Conservation (phyloP, 2,329 filamentous ascomycete species). For the Penicillium palitans region DNA sequence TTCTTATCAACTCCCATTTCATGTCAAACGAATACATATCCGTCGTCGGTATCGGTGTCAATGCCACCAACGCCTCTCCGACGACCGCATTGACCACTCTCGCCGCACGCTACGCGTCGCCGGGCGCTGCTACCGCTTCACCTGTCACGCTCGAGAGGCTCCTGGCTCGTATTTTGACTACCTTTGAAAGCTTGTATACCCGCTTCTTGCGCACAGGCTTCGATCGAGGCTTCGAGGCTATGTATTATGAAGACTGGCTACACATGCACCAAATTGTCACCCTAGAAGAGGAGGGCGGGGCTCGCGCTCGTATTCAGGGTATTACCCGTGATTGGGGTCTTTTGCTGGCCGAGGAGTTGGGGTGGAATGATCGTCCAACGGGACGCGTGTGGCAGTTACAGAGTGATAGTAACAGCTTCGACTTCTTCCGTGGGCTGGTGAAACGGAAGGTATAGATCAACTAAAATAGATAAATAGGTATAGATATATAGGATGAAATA, state of each 20-base stretch:
- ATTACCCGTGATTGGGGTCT: slow-evolving; percentile 92
- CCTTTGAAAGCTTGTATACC: slow-evolving; percentile 73
- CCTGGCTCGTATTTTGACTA: slow-evolving; percentile 74
- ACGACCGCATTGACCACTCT: slow-evolving; percentile 84
- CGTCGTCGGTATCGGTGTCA: slow-evolving; percentile 82
- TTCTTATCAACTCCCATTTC: slow-evolving; percentile 87
- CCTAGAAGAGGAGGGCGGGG: slow-evolving; percentile 76
- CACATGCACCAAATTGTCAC: slow-evolving; percentile 74
- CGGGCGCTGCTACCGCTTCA: slow-evolving; percentile 57
- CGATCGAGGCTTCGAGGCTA: slow-evolving; percentile 66
- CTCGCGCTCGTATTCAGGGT: slow-evolving; percentile 73
- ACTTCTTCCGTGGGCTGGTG: slow-evolving; percentile 88
- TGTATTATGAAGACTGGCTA: slow-evolving; percentile 83
- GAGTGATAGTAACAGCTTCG: slow-evolving; percentile 97
- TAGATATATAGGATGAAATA: background rate
- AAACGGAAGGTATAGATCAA: slow-evolving; percentile 68
- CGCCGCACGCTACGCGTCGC: slow-evolving; percentile 49
- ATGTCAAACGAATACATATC: slow-evolving; percentile 75
- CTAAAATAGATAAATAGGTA: background rate
- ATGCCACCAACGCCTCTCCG: slow-evolving; percentile 77
- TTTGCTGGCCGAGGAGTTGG: slow-evolving; percentile 79
- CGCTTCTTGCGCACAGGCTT: slow-evolving; percentile 77
- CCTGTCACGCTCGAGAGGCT: slow-evolving; percentile 74
- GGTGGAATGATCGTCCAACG: slow-evolving; percentile 68
- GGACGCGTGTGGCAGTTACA: slow-evolving; percentile 81